Evolutionary conservation across 2,329 filamentous ascomycete genomes (phyloP).

Genomic region (Exophiala phaeomuriformis): DNA sequence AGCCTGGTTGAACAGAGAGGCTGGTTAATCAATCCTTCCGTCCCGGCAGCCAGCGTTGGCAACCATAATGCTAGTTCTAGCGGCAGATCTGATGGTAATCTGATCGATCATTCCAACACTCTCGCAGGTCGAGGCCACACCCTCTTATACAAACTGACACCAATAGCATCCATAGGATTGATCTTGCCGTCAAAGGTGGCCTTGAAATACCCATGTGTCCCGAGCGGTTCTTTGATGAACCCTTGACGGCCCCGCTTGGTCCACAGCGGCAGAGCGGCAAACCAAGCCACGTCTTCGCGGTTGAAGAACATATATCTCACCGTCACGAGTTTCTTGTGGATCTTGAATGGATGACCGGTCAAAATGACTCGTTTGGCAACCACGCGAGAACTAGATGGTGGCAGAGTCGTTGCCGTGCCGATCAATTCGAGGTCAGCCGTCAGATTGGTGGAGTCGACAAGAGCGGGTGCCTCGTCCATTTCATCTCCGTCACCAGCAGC

Average conservation of each 20-base stretch:
- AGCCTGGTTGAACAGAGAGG: too few species aligned
- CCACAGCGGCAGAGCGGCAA: slow-evolving; percentile 93
- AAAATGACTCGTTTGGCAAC: slow-evolving; percentile 91
- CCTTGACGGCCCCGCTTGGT: slow-evolving; percentile 81
- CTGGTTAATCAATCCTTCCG: too few species aligned
- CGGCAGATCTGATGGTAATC: too few species aligned
- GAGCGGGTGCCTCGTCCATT: slow-evolving; percentile 3
- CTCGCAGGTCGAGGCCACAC: slow-evolving; percentile 68
- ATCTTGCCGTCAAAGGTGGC: slow-evolving; percentile 94
- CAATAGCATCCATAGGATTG: slow-evolving; percentile 90
- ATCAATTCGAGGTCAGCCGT: slow-evolving; percentile 61
- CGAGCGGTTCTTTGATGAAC: slow-evolving; percentile 86
- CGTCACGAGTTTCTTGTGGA: slow-evolving; percentile 95
- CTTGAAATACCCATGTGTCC: slow-evolving; percentile 99
- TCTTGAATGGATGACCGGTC: slow-evolving; percentile 95
- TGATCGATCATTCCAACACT: slow-evolving; percentile 4
- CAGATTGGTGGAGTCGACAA: slow-evolving; percentile 39
- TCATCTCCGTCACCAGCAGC: too few species aligned
- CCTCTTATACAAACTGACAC: slow-evolving; percentile 80
- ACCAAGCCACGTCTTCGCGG: slow-evolving; percentile 89
- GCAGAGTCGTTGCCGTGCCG: slow-evolving; percentile 77
- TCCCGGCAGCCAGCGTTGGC: not conserved
- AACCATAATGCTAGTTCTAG: not conserved
- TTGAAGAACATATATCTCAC: slow-evolving; percentile 99
- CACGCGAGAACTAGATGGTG: slow-evolving; percentile 66